These are phyloP conservation scores for Phlegmacium glaucopus DNA, from an alignment of 768 basidiomycete species.

Conservation along the genomic window DNA sequence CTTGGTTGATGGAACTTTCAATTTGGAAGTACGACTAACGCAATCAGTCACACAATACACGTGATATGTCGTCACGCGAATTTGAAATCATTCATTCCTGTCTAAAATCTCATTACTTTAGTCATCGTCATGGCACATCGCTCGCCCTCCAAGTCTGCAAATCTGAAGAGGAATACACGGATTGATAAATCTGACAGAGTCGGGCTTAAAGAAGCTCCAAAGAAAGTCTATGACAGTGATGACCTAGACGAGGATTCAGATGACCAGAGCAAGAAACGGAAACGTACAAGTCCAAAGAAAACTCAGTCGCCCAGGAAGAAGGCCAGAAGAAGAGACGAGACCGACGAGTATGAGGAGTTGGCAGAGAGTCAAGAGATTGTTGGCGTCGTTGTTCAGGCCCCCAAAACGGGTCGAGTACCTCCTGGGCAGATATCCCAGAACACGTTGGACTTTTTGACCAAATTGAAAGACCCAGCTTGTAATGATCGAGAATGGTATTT, in stretches of 20 bases:
- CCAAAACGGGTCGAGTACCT: conserved; percentile 80
- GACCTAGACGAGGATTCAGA: conserved; percentile 40
- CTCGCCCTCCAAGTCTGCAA: background rate
- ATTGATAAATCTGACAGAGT: background rate
- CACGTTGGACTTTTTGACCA: conserved; percentile 71
- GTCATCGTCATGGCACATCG: too few relatives aligned
- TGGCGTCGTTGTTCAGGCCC: conserved; percentile 76
- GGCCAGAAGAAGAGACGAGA: conserved; percentile 23
- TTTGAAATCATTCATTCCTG: too few relatives aligned
- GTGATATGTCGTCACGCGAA: too few relatives aligned
- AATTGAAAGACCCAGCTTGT: conserved; percentile 68
- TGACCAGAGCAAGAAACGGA: conserved; percentile 22
- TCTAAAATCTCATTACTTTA: too few relatives aligned
- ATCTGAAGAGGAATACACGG: background rate
- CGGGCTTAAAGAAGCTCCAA: background rate
- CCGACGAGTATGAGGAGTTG: conserved; percentile 36
- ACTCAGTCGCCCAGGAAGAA: conserved; percentile 24
- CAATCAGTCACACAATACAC: too few relatives aligned
- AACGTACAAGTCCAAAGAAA: conserved; percentile 18
- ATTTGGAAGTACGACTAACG: too few relatives aligned
- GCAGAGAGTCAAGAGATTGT: conserved; percentile 69
- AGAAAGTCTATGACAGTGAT: conserved; percentile 37
- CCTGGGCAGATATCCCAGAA: conserved; percentile 86
- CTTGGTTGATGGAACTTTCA: too few relatives aligned
- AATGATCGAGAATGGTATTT: conserved; percentile 82